Percentiles rank a stretch among this genome's conserved stretches.
phyloP scores from a whole-genome alignment of 257 asterid species.

The Penstemon eatonii region DNA sequence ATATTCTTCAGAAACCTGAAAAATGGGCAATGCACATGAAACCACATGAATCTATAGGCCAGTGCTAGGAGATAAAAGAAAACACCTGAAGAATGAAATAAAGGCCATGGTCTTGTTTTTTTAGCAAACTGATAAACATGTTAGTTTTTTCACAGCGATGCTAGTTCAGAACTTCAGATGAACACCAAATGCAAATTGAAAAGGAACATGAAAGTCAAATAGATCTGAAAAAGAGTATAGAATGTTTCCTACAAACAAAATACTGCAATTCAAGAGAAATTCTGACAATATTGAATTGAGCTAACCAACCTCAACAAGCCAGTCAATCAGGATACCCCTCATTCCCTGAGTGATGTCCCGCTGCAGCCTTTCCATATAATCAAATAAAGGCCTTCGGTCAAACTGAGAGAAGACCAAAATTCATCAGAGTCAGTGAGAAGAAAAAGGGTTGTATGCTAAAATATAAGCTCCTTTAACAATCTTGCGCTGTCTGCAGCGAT shows the following conservation, averaged over 20 bases:
- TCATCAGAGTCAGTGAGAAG: constrained; percentile 20
- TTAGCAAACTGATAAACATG: neutral
- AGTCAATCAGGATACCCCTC: constrained; percentile 88
- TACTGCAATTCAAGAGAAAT: neutral
- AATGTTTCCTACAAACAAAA: constrained; percentile 13
- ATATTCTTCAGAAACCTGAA: constrained; percentile 95
- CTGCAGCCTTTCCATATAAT: constrained; percentile 88
- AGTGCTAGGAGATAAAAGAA: neutral
- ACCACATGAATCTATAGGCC: neutral
- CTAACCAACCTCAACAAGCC: constrained; percentile 96
- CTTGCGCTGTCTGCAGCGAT: neutral
- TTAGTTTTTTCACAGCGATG: no score
- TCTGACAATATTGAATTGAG: constrained; percentile 18
- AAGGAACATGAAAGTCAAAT: neutral
- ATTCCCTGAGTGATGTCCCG: constrained; percentile 69
- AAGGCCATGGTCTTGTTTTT: neutral
- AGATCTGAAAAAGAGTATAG: constrained; percentile 16
- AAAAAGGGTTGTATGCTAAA: neutral
- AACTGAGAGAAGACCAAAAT: constrained; percentile 49
- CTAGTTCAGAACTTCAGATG: neutral
- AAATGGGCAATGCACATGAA: constrained; percentile 21
- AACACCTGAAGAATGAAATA: neutral
- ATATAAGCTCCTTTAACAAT: neutral
- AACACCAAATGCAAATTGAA: neutral
- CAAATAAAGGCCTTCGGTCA: constrained; percentile 62